These are phyloP conservation scores for Harringtonia aguacate DNA, from an alignment of 2,329 filamentous ascomycete species.

Conservation along the genomic window DNA sequence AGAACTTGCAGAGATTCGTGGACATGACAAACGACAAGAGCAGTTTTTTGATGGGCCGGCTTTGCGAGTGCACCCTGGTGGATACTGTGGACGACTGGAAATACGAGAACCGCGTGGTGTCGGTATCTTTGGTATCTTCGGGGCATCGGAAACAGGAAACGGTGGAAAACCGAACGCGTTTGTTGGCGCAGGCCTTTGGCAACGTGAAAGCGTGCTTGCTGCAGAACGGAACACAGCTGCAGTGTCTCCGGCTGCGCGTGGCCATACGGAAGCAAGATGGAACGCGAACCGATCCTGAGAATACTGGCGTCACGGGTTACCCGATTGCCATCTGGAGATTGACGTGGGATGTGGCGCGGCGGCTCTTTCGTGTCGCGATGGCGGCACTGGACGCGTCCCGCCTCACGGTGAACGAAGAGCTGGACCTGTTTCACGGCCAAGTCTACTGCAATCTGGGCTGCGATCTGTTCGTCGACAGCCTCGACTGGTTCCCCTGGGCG, in stretches of 20 bases:
- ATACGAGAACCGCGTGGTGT: neutral
- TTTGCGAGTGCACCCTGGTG: neutral
- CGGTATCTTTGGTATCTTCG: neutral
- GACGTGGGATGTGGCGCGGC: neutral
- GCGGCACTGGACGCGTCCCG: neutral
- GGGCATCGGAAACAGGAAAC: neutral
- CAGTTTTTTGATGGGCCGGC: neutral
- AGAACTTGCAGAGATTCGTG: neutral
- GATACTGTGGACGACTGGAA: neutral
- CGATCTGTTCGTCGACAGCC: neutral
- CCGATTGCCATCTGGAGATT: neutral
- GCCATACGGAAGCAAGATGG: neutral
- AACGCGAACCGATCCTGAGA: neutral
- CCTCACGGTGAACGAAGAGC: neutral
- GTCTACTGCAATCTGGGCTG: neutral
- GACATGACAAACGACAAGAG: neutral
- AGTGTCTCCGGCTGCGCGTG: neutral
- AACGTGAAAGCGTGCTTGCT: neutral
- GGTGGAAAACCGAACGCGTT: neutral
- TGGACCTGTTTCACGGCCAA: neutral
- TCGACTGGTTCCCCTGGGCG: neutral
- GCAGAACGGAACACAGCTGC: neutral
- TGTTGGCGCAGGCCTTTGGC: neutral
- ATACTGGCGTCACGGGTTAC: neutral
- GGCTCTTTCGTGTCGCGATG: neutral